phyloP scores from a whole-genome alignment of 2,329 filamentous ascomycete genomes.

The Didymella pomorum region DNA sequence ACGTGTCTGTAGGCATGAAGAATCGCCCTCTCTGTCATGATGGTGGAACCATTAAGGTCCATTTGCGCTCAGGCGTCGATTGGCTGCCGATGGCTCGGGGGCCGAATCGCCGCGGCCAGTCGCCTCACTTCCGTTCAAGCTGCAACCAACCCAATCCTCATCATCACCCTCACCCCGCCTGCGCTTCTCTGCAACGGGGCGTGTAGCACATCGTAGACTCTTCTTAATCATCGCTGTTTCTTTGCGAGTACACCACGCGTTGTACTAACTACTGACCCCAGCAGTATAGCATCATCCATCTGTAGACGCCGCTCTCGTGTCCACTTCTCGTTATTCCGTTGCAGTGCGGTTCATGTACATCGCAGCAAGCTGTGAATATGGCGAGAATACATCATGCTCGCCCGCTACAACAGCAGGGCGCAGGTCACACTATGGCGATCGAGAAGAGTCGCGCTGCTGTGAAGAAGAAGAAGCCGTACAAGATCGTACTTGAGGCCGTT shows the following conservation, averaged over 20 bases:
- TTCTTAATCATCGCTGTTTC: slow-evolving; percentile 18
- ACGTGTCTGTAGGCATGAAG: slow-evolving; percentile 74
- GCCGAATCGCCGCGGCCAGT: slow-evolving; percentile 6
- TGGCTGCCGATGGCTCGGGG: slow-evolving; percentile 8
- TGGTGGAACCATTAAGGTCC: slow-evolving; percentile 14
- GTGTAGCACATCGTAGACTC: slow-evolving; percentile 32
- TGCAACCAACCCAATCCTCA: slow-evolving; percentile 14
- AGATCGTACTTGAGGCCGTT: slow-evolving; percentile 66
- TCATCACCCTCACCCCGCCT: slow-evolving; percentile 30
- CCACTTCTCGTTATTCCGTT: slow-evolving; percentile 10
- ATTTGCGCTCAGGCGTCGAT: slow-evolving; percentile 15
- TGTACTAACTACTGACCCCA: slow-evolving; percentile 28
- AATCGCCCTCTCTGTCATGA: slow-evolving; percentile 56
- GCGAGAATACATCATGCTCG: slow-evolving; percentile 38
- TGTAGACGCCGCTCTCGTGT: slow-evolving; percentile 17
- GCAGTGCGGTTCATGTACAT: slow-evolving; percentile 25
- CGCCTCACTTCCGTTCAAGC: slow-evolving; percentile 14
- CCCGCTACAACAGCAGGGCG: slow-evolving; percentile 31
- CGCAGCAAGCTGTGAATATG: slow-evolving; percentile 29
- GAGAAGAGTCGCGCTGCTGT: slow-evolving; percentile 35
- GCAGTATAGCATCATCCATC: slow-evolving; percentile 16
- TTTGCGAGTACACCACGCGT: slow-evolving; percentile 24
- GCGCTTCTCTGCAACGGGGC: slow-evolving; percentile 30
- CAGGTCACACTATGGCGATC: slow-evolving; percentile 27
- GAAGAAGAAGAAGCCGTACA: slow-evolving; percentile 59